A percentile compares a stretch with the other conserved stretches of the same genome.
phyloP scores from a whole-genome alignment of 129 eudicot genomes.

The Daucus carota region DH1_v3.0 NC_030385.2:18379501-18380000 shows the following conservation, averaged over 20 bases:
- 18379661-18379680: conserved; percentile 61
- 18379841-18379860: conserved; percentile 72
- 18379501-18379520: conserved; percentile 67
- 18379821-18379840: conserved; percentile 39
- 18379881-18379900: conserved; percentile 63
- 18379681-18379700: conserved; percentile 97
- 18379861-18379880: conserved; percentile 75
- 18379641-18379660: conserved; percentile 74
- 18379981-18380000: neutral
- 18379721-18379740: conserved; percentile 64
- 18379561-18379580: conserved; percentile 87
- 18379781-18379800: neutral
- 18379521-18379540: conserved; percentile 60
- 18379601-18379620: conserved; percentile 69
- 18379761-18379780: neutral
- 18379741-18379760: neutral
- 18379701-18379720: conserved; percentile 86
- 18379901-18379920: conserved; percentile 25
- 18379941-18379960: neutral
- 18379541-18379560: conserved; percentile 59
- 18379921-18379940: neutral
- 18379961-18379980: neutral
- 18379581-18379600: conserved; percentile 54
- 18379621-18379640: conserved; percentile 84
- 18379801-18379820: neutral